A percentile compares a stretch with the other conserved stretches of the same genome.
Conservation (phyloP, 2,329 filamentous ascomycete genomes). For the Verticillium klebahnii region DNA sequence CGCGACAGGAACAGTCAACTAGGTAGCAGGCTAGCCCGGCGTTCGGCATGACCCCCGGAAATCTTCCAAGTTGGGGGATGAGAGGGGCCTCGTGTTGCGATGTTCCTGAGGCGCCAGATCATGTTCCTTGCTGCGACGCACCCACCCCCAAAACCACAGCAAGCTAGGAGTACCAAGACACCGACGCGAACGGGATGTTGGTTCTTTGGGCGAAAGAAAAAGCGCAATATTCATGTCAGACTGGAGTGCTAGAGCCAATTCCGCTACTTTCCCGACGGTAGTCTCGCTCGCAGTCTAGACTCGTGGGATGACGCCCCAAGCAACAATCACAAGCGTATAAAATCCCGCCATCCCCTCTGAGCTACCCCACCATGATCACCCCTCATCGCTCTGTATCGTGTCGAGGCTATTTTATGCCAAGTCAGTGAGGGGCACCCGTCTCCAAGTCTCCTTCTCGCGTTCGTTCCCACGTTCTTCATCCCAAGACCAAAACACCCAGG, state of each 20-base stretch:
- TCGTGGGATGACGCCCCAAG: background rate
- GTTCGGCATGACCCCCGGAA: background rate
- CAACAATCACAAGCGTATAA: background rate
- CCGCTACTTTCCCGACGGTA: background rate
- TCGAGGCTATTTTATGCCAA: background rate
- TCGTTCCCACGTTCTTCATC: background rate
- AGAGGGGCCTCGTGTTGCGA: background rate
- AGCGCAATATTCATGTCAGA: background rate
- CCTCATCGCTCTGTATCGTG: background rate
- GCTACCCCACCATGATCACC: conserved; percentile 9
- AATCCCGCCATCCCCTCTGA: background rate
- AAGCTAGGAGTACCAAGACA: background rate
- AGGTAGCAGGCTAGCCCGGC: background rate
- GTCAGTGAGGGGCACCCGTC: background rate
- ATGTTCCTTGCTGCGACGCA: background rate
- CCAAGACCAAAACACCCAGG: background rate
- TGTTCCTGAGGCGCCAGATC: background rate
- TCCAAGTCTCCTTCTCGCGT: background rate
- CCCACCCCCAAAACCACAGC: background rate
- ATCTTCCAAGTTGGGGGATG: background rate
- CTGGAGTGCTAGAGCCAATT: background rate
- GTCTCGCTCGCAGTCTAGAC: background rate
- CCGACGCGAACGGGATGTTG: background rate
- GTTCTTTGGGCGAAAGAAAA: background rate
- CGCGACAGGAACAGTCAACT: background rate